Percentiles rank a stretch among this genome's conserved stretches.
phyloP scores from a whole-genome alignment of 2,329 filamentous ascomycete species.

The Elsinoe perseae region DNA sequence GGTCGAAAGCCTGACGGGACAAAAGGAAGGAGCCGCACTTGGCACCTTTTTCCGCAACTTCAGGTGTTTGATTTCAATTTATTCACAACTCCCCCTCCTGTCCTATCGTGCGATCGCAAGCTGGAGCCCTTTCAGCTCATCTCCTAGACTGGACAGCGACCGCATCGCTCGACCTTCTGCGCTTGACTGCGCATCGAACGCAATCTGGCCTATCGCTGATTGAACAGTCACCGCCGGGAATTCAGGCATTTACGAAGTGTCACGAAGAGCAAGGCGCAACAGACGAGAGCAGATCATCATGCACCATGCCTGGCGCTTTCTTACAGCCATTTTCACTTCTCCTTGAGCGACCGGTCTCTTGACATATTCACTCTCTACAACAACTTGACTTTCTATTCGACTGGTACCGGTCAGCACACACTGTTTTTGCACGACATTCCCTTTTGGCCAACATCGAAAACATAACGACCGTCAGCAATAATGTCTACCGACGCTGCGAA shows the following conservation, averaged over 20 bases:
- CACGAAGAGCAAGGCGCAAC: slow-evolving; percentile 9
- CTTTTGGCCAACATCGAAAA: slow-evolving; percentile 19
- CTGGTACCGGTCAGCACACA: slow-evolving; percentile 31
- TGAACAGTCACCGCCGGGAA: neutral
- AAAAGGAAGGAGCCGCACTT: neutral
- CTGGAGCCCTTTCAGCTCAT: neutral
- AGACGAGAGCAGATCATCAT: slow-evolving; percentile 18
- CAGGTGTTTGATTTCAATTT: neutral
- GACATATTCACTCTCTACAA: slow-evolving; percentile 21
- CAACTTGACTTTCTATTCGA: slow-evolving; percentile 13
- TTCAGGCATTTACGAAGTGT: slow-evolving; percentile 8
- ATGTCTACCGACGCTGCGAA: slow-evolving; percentile 24
- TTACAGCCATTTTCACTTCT: slow-evolving; percentile 25
- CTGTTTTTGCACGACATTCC: slow-evolving; percentile 25
- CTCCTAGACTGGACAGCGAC: neutral
- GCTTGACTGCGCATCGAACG: neutral
- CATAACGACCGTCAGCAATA: slow-evolving; percentile 27
- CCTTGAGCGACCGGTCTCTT: slow-evolving; percentile 45
- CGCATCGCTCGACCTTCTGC: neutral
- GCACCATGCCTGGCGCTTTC: slow-evolving; percentile 37
- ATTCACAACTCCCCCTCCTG: neutral
- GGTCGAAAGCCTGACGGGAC: neutral
- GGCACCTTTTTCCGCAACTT: neutral
- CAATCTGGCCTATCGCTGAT: neutral
- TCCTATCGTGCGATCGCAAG: neutral